These are phyloP conservation scores for Bauhinia variegata DNA, from an alignment of 306 rosid species.

Conservation along the genomic window DNA sequence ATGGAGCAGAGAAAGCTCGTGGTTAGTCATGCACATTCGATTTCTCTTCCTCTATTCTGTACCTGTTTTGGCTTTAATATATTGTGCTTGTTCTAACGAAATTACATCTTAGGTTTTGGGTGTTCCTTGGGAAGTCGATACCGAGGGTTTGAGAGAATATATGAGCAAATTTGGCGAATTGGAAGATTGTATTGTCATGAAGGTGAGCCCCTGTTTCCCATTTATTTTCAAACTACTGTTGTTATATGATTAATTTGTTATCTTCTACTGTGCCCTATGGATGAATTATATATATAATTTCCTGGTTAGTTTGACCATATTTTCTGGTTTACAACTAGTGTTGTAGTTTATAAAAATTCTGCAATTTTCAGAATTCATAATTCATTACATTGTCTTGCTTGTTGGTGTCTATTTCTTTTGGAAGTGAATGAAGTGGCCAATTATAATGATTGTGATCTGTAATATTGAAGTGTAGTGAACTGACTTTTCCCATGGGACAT, in stretches of 20 bases:
- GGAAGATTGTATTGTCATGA: slow-evolving; percentile 91
- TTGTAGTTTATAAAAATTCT: neutral
- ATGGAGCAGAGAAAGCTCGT: slow-evolving; percentile 97
- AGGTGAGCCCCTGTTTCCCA: slow-evolving; percentile 49
- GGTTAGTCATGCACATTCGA: slow-evolving; percentile 50
- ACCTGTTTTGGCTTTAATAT: neutral
- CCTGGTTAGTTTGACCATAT: slow-evolving; percentile 7
- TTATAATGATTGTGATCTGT: neutral
- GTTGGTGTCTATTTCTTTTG: neutral
- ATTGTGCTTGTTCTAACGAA: neutral
- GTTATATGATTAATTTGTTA: neutral
- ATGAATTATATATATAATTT: neutral
- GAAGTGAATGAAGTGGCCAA: neutral
- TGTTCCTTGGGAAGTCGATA: slow-evolving; percentile 83
- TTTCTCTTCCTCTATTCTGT: neutral
- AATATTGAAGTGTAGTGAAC: neutral
- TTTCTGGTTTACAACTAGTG: neutral
- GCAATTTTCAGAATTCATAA: neutral
- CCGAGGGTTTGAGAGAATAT: slow-evolving; percentile 78
- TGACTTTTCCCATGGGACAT: neutral
- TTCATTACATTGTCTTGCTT: neutral
- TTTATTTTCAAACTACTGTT: neutral
- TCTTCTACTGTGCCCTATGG: neutral
- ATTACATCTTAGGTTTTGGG: slow-evolving; percentile 64
- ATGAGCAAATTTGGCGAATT: slow-evolving; percentile 84